Percentiles rank a stretch among this genome's conserved stretches.
Evolutionary conservation across 2,329 filamentous ascomycete genomes (phyloP).

Genomic region (Myriosclerotinia scirpicola): DNA sequence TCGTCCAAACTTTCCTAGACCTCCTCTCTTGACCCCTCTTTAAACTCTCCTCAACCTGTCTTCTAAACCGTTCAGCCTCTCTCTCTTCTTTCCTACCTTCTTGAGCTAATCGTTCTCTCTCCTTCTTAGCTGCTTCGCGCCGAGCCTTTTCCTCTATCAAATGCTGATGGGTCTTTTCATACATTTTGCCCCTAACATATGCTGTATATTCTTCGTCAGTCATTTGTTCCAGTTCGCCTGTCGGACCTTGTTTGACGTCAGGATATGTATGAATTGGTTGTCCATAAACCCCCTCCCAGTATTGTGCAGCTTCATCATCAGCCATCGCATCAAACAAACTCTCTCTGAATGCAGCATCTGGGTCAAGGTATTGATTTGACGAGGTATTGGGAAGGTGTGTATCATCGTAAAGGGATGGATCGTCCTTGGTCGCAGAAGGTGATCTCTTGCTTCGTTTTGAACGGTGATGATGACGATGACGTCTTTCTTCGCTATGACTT

Average conservation of each 20-base stretch:
- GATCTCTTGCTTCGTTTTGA: conserved; percentile 33
- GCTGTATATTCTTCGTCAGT: conserved; percentile 87
- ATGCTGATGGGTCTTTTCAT: conserved; percentile 88
- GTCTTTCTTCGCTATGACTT: conserved; percentile 26
- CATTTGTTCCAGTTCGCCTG: conserved; percentile 75
- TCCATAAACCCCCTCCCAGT: conserved; percentile 96
- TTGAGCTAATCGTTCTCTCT: conserved; percentile 46
- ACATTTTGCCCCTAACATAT: conserved; percentile 87
- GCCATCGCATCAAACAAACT: conserved; percentile 96
- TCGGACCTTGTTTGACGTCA: conserved; percentile 45
- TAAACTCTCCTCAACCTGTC: conserved; percentile 69
- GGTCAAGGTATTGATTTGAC: conserved; percentile 51
- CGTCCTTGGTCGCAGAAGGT: conserved; percentile 34
- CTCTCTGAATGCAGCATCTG: conserved; percentile 80
- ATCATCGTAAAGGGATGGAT: conserved; percentile 44
- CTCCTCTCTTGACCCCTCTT: conserved; percentile 63
- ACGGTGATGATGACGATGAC: conserved; percentile 36
- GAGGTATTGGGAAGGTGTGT: conserved; percentile 43
- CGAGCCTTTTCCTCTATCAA: conserved; percentile 72
- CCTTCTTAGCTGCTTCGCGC: conserved; percentile 55
- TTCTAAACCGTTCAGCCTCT: conserved; percentile 51
- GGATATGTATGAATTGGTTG: conserved; percentile 86
- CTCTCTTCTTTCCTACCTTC: conserved; percentile 43
- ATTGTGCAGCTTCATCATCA: conserved; percentile 91
- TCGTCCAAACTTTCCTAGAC: conserved; percentile 51